Percentiles rank a stretch among this genome's conserved stretches.
These are phyloP conservation scores for Flueggea neowawraea DNA, from an alignment of 441 rosid genomes.

Conservation along the genomic window DNA sequence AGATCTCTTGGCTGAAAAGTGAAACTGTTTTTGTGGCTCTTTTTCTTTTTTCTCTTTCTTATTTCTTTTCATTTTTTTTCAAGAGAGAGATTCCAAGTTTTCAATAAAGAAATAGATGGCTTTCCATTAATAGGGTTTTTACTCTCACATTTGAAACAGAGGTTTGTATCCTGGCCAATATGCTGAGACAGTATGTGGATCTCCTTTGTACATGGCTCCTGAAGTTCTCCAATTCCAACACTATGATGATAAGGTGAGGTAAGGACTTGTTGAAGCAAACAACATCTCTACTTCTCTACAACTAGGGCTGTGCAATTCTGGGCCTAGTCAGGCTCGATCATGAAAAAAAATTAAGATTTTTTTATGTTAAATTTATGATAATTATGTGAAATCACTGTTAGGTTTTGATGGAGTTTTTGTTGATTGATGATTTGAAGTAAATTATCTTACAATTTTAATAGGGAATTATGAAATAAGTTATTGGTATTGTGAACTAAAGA, in stretches of 20 bases:
- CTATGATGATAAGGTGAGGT: slow-evolving; percentile 53
- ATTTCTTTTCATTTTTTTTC: background rate
- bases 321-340: too few relatives aligned
- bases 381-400: too few relatives aligned
- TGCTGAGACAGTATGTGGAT: slow-evolving; percentile 54
- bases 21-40: background rate
- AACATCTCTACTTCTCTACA: background rate
- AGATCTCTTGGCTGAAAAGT: background rate
- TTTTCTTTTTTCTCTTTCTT: background rate
- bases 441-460: too few relatives aligned
- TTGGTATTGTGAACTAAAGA: too few relatives aligned
- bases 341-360: too few relatives aligned
- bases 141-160: slow-evolving; percentile 20
- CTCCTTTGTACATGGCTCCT: slow-evolving; percentile 77
- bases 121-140: background rate
- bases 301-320: too few relatives aligned
- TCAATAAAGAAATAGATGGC: background rate
- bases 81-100: background rate
- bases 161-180: slow-evolving; percentile 33
- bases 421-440: too few relatives aligned
- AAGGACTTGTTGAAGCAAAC: too few relatives aligned
- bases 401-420: too few relatives aligned
- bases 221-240: slow-evolving; percentile 67
- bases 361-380: too few relatives aligned
- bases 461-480: too few relatives aligned